Base-by-base conservation (phyloP, 441 rosid genomes). In the Aquilaria agallochum region DNA sequence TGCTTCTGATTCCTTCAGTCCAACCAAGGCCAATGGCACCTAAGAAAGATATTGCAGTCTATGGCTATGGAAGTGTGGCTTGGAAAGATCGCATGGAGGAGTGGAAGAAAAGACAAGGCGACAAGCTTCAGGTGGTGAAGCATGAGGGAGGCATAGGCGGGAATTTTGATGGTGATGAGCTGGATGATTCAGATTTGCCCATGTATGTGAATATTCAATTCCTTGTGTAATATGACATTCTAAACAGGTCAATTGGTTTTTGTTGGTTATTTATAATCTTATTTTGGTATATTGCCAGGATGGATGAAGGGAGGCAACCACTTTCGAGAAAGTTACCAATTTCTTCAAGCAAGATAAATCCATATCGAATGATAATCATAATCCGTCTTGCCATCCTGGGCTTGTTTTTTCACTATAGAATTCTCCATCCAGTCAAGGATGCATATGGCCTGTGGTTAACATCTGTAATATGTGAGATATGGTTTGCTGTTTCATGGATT, bases 271-370 rank as follows among this genome's bases (percentile, higher is more conserved):
- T 74, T 32, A 69, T 12, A 11, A 72, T 56, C 9, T 60, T 61
- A 36, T 31, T 47, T 64, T 20, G 27, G 1, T 52, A 40, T 8
- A 40, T 75, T 63, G 15, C 15, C 70, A 88, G 95, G 92, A 88
- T 88, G 95, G 95, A 88, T 68, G 90, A 88, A 72, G 95, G 95
- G 69, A 82, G 95, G 64, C 92, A 88, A 75, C 95, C 92, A 40
- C 78, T 88, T 52, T 86, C 95, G 3, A 80, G 95, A 72, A 88
- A 88, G 72, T 49, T 88, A 56, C 87, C 92, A 0, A 70, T 88
- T 70, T 79, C 81, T 27, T 88, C 95, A 0, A 86, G 95, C 88
- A 86, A 79, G 63, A 88, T 88, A 51, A 88, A 80, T 64, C 95
- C 95, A 0, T 88, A 88, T 78, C 78, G 95, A 69, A 67, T 88